These are phyloP conservation scores for Opeltia flavorubescens DNA, from an alignment of 495 filamentous ascomycete genomes.

Conservation along the genomic window DNA sequence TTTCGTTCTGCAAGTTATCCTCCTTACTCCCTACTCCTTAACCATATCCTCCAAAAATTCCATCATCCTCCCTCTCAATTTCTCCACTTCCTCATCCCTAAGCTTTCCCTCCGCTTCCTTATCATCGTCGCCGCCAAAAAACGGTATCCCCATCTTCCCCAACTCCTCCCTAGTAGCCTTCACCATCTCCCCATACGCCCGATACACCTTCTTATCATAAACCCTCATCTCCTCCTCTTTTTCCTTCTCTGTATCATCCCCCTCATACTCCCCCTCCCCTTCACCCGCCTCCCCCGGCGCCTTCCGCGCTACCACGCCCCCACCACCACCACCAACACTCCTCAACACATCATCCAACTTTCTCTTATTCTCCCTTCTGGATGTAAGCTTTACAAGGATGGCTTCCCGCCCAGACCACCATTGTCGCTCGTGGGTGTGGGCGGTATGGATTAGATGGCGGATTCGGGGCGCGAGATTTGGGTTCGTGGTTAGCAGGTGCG, in stretches of 20 bases:
- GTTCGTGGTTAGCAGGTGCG: constrained; percentile 39
- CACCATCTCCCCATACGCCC: constrained; percentile 43
- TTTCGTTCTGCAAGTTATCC: neutral
- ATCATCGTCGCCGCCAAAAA: constrained; percentile 30
- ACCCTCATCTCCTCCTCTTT: constrained; percentile 37
- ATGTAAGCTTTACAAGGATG: constrained; percentile 34
- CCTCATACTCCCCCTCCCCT: neutral
- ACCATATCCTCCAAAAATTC: constrained; percentile 49
- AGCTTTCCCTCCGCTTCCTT: constrained; percentile 16
- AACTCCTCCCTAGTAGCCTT: constrained; percentile 41
- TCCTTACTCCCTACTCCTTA: constrained; percentile 18
- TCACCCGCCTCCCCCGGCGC: neutral
- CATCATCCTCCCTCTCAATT: constrained; percentile 45
- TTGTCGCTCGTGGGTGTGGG: constrained; percentile 48
- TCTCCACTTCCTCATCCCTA: constrained; percentile 32
- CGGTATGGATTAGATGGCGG: constrained; percentile 43
- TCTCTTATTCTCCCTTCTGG: constrained; percentile 34
- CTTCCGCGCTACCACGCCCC: neutral
- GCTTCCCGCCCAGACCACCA: constrained; percentile 46
- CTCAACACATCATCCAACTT: constrained; percentile 36
- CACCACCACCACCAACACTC: neutral
- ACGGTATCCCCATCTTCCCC: constrained; percentile 45
- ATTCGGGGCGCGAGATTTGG: constrained; percentile 27
- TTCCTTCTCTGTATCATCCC: constrained; percentile 18
- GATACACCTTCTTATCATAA: constrained; percentile 41